Evolutionary conservation across 78 protist genomes (phyloP), one percentile per base, ranked within the genome.

Genomic region (Pigoraptor vietnamica): DNA sequence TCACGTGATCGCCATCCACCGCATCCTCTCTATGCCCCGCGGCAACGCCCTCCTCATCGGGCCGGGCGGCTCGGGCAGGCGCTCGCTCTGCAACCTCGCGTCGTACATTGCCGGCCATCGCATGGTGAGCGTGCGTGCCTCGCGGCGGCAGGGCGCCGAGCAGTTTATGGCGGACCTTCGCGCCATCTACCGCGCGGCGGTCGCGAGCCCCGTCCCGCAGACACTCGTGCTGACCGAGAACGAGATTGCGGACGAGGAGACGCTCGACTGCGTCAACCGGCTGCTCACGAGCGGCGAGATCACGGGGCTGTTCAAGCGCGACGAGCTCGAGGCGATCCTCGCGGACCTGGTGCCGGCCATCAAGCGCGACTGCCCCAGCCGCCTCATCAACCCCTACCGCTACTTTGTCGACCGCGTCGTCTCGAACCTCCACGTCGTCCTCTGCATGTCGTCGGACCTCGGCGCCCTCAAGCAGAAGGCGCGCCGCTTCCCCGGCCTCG

Each of bases 11-110:
- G 89, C 98, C n/a, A 96, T 97, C 34, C 1, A 48, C n/a, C 96
- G 99, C 6, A 89, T 97, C 39, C 24, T 98, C 32, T 86, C 95
- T 2, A 96, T 82, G 39, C 97, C 98, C 21, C 90, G 83, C 56
- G 98, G 98, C 90, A 97, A 98, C 55, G 96, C 97, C 0, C 87
- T 98, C 86, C 94, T 98, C 82, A 95, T 98, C 32, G 99, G 99
- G 23, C 96, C 97, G 36, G 97, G 98, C 19, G 99, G 99, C 25
- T 91, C 97, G 9, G 99, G 99, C 23, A 91, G 98, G 36, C 95
- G 91, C 88, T 88, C 96, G 1, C 89, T 98, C 33, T 92, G 98
- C 21, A 79, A 98, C 37, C 95, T 98, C 19, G 98, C 98, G 0
- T 90, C 98, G 37, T 95, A n/a, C 94, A 95, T 97, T 40, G 91